Evolutionary conservation across 257 asterid species (phyloP).

Genomic region (Gardenia jasminoides): DNA sequence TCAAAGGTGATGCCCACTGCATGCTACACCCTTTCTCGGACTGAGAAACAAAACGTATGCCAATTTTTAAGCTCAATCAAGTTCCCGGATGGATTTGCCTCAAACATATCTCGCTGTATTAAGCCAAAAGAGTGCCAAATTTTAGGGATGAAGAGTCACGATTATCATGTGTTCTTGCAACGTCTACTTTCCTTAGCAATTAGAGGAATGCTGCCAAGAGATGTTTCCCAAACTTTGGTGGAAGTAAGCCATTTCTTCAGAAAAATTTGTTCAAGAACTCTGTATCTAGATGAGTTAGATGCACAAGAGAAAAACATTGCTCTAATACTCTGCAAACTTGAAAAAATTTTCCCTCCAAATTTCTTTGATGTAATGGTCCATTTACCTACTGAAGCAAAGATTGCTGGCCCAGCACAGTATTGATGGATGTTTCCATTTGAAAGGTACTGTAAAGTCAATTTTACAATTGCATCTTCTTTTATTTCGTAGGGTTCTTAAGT

Average conservation of each 20-base stretch:
- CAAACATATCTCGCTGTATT: constrained; percentile 4
- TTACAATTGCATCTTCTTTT: too few relatives aligned
- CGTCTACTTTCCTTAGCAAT: too few relatives aligned
- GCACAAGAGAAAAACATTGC: neutral
- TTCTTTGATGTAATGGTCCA: constrained; percentile 7
- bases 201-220: neutral
- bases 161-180: neutral
- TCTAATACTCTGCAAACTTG: neutral
- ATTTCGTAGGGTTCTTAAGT: too few relatives aligned
- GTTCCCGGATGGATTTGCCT: constrained; percentile 1
- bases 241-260: neutral
- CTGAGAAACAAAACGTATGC: neutral
- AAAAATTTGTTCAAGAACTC: neutral
- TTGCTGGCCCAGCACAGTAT: constrained; percentile 4
- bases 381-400: constrained; percentile 4
- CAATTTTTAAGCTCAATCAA: neutral
- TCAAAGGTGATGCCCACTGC: too few relatives aligned
- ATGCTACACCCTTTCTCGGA: neutral
- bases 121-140: too few relatives aligned
- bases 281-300: neutral
- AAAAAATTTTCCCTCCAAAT: neutral
- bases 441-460: neutral
- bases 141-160: too few relatives aligned
- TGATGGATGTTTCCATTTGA: constrained; percentile 13
- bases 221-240: neutral